Percentiles rank a stretch among this genome's conserved stretches.
These are phyloP conservation scores for Trichosanthes cucumerina DNA, from an alignment of 306 rosid genomes.

Conservation along the genomic window DNA sequence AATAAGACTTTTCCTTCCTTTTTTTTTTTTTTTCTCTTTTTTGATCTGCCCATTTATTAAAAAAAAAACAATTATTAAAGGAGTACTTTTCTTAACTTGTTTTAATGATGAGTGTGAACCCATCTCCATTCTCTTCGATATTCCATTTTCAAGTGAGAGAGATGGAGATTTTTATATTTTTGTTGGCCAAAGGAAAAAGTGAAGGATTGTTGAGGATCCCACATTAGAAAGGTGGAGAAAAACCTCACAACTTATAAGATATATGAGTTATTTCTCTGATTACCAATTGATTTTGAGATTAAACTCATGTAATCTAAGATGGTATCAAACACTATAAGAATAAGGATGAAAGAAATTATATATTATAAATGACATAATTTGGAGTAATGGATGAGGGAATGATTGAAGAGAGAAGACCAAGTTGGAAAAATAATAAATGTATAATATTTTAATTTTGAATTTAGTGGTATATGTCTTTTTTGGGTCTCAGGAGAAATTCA, in stretches of 20 bases:
- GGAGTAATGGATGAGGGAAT: conserved; percentile 30
- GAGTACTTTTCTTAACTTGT: background rate
- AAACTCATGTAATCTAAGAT: too few species aligned
- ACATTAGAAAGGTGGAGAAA: too few species aligned
- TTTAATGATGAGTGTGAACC: background rate
- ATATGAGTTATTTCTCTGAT: too few species aligned
- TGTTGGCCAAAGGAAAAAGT: background rate
- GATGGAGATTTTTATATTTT: background rate
- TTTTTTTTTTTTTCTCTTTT: background rate
- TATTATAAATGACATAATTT: conserved; percentile 21
- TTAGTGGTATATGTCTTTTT: conserved; percentile 47
- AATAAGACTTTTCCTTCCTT: background rate
- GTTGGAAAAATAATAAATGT: background rate
- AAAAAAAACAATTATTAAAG: background rate
- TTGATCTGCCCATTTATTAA: background rate
- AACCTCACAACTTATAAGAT: too few species aligned
- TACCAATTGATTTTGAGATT: too few species aligned
- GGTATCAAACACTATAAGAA: too few species aligned
- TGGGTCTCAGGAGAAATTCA: conserved; percentile 1
- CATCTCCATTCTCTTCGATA: background rate
- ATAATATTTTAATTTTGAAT: background rate
- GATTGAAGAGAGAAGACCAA: conserved; percentile 42
- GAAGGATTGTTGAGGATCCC: too few species aligned
- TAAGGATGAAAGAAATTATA: too few species aligned
- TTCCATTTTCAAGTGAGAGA: background rate